Percentiles rank a stretch among this genome's conserved stretches.
phyloP scores from a whole-genome alignment of 306 rosid species.

The Malus orientalis region DNA sequence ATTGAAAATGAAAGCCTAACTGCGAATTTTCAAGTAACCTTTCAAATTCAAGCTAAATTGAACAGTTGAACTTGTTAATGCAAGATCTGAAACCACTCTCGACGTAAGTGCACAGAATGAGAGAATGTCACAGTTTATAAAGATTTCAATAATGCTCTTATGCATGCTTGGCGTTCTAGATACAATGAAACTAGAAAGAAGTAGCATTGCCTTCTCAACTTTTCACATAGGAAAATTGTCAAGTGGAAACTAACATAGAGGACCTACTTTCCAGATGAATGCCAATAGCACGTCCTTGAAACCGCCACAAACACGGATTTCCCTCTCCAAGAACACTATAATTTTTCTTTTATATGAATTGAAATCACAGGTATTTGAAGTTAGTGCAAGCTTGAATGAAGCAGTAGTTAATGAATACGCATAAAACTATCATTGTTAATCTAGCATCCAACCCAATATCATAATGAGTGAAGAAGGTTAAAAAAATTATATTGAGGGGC shows the following conservation, averaged over 20 bases:
- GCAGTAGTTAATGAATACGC: background rate
- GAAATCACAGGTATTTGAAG: background rate
- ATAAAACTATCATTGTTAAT: background rate
- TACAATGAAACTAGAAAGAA: background rate
- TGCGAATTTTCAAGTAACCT: background rate
- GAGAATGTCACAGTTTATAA: background rate
- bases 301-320: background rate
- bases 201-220: background rate
- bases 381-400: background rate
- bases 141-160: background rate
- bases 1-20: background rate
- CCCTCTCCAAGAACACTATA: background rate
- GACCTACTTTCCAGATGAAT: background rate
- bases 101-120: background rate
- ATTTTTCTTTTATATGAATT: background rate
- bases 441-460: background rate
- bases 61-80: background rate
- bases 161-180: background rate
- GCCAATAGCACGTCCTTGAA: background rate
- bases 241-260: background rate
- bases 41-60: background rate
- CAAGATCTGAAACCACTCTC: background rate
- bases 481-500: background rate
- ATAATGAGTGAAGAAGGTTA: background rate
- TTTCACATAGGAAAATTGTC: background rate